phyloP scores from a whole-genome alignment of 805 yeast species.

The Yarrowia phangngaensis region DNA sequence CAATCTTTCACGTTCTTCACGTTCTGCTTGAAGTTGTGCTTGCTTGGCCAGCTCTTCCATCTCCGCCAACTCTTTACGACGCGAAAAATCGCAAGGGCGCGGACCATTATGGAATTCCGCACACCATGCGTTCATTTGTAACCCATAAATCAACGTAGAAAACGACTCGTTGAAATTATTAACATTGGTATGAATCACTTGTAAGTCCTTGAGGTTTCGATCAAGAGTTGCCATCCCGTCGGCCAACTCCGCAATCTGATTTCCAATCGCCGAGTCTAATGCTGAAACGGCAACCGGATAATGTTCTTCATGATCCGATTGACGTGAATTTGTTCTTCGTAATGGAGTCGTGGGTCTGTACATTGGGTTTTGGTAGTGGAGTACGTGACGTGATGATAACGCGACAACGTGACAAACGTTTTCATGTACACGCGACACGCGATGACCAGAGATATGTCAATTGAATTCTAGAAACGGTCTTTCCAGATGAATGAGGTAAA shows the following conservation, averaged over 20 bases:
- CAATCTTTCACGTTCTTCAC: slow-evolving; percentile 3
- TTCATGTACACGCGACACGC: too few relatives aligned
- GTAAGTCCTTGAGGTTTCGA: slow-evolving; percentile 54
- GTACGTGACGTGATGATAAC: not conserved
- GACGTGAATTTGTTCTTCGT: slow-evolving; percentile 32
- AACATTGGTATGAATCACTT: slow-evolving; percentile 56
- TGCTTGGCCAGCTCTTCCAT: slow-evolving; percentile 8
- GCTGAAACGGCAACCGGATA: slow-evolving; percentile 28
- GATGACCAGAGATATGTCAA: too few relatives aligned
- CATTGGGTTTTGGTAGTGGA: not conserved
- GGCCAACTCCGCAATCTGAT: slow-evolving; percentile 35
- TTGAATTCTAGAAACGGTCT: too few relatives aligned
- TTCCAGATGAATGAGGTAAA: too few relatives aligned
- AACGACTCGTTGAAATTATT: slow-evolving; percentile 71
- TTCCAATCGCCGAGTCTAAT: slow-evolving; percentile 28
- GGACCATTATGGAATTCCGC: slow-evolving; percentile 54
- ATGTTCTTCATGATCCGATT: slow-evolving; percentile 31
- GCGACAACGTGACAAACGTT: not conserved
- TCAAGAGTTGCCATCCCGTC: slow-evolving; percentile 49
- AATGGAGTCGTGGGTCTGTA: slow-evolving; percentile 33
- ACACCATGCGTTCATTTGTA: slow-evolving; percentile 84
- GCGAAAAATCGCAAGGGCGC: slow-evolving; percentile 17
- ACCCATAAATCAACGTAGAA: slow-evolving; percentile 70
- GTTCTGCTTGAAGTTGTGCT: slow-evolving; percentile 3
- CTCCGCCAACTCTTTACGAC: slow-evolving; percentile 6